These are phyloP conservation scores for Debaryomyces coudertii DNA, from an alignment of 1,139 yeast genomes.

Conservation along the genomic window DNA sequence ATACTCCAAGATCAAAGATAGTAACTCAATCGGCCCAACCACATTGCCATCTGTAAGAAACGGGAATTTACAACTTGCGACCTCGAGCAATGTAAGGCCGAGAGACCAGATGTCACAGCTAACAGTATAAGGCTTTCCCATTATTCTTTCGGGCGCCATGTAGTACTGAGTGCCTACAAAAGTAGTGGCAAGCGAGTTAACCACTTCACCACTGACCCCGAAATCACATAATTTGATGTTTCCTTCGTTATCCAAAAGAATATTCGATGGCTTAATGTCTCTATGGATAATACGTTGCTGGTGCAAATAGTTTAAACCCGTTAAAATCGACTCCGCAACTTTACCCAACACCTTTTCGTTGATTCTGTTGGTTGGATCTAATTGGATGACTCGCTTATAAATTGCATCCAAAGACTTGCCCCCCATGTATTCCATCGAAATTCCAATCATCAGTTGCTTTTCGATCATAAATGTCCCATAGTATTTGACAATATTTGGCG, in stretches of 20 bases:
- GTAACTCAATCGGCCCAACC: slow-evolving; percentile 79
- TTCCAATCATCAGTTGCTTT: slow-evolving; percentile 73
- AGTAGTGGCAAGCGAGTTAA: slow-evolving; percentile 90
- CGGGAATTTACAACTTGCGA: slow-evolving; percentile 88
- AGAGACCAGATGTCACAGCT: slow-evolving; percentile 97
- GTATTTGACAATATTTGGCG: slow-evolving; percentile 85
- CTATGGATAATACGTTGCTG: slow-evolving; percentile 88
- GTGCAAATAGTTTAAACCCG: slow-evolving; percentile 85
- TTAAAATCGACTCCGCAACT: slow-evolving; percentile 80
- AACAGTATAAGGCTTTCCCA: slow-evolving; percentile 92
- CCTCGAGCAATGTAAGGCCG: slow-evolving; percentile 88
- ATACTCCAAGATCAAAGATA: slow-evolving; percentile 78
- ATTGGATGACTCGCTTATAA: slow-evolving; percentile 62
- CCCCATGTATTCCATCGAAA: slow-evolving; percentile 97
- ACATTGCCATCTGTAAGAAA: slow-evolving; percentile 35
- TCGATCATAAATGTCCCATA: slow-evolving; percentile 89
- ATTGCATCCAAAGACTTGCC: slow-evolving; percentile 89
- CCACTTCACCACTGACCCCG: slow-evolving; percentile 98
- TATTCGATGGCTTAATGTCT: slow-evolving; percentile 92
- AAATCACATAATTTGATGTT: slow-evolving; percentile 93
- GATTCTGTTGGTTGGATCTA: slow-evolving; percentile 77
- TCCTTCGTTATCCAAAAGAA: slow-evolving; percentile 72
- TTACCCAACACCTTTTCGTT: slow-evolving; percentile 92
- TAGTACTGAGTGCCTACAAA: slow-evolving; percentile 96
- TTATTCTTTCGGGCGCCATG: slow-evolving; percentile 98